Percentiles rank a stretch among this genome's conserved stretches.
Conservation (phyloP, 148 eudicot species). For the Chenopodium berlandieri region DNA sequence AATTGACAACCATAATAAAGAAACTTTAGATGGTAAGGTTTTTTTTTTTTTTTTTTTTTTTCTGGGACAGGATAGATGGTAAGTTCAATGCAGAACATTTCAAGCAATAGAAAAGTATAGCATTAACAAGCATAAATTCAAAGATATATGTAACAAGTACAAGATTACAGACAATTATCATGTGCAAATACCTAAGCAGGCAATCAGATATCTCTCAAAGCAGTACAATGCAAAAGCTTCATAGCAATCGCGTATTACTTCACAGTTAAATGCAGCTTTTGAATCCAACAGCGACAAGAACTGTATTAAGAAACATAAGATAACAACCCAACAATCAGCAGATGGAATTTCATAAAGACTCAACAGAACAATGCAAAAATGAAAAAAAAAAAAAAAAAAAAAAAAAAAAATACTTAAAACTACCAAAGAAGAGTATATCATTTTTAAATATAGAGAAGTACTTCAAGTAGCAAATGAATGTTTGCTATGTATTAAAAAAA, state of each 20-base stretch:
- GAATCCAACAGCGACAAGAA: slow-evolving; percentile 76
- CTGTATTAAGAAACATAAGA: slow-evolving; percentile 40
- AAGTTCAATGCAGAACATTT: background rate
- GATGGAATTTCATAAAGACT: slow-evolving; percentile 1
- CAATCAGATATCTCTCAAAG: slow-evolving; percentile 98
- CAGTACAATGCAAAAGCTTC: slow-evolving; percentile 98
- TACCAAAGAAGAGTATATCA: background rate
- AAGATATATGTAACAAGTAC: background rate
- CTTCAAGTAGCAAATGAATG: too few species aligned
- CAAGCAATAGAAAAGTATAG: background rate
- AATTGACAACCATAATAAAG: too few species aligned
- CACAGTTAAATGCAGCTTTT: slow-evolving; percentile 88
- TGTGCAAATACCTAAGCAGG: slow-evolving; percentile 75
- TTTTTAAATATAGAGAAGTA: too few species aligned
- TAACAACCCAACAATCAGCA: slow-evolving; percentile 14
- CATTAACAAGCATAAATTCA: background rate
- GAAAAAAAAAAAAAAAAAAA: background rate
- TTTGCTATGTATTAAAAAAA: too few species aligned
- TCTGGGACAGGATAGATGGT: background rate
- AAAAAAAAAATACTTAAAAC: background rate
- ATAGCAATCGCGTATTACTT: slow-evolving; percentile 90
- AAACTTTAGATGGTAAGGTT: background rate
- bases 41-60: too few species aligned
- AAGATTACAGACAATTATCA: slow-evolving; percentile 1
- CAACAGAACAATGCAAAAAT: background rate